Conservation (phyloP, 2,329 filamentous ascomycete genomes). For the Aspergillus udagawae region DNA sequence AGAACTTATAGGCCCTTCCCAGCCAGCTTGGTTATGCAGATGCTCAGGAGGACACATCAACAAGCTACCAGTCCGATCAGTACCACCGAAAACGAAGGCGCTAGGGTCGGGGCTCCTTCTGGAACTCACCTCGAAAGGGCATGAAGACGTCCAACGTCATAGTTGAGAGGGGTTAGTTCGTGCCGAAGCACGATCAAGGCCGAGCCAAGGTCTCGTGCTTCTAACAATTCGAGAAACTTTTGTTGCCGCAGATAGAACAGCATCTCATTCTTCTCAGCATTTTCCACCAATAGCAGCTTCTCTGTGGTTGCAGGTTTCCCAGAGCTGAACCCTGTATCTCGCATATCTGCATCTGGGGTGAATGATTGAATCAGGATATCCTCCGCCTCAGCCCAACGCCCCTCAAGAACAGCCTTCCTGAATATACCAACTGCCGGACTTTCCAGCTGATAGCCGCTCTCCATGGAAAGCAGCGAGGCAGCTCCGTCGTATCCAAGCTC, state of each 20-base stretch:
- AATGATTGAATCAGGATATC: conserved; percentile 61
- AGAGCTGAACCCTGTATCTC: conserved; percentile 33
- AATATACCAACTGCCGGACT: conserved; percentile 83
- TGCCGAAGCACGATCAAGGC: conserved; percentile 80
- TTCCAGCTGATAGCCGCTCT: conserved; percentile 86
- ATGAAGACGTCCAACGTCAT: conserved; percentile 72
- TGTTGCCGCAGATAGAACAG: conserved; percentile 85
- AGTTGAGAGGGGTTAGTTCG: conserved; percentile 81
- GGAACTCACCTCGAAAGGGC: conserved; percentile 65
- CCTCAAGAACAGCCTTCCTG: conserved; percentile 71
- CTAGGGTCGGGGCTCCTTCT: neutral
- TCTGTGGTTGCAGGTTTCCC: conserved; percentile 30
- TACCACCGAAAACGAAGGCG: neutral
- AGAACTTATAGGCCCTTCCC: conserved; percentile 75
- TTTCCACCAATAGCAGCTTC: conserved; percentile 70
- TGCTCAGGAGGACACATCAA: conserved; percentile 86
- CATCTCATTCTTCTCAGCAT: conserved; percentile 74
- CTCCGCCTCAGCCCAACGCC: conserved; percentile 84
- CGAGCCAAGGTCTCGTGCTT: conserved; percentile 65
- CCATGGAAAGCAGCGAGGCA: conserved; percentile 68
- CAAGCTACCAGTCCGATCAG: conserved; percentile 50
- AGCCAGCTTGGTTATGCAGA: conserved; percentile 69
- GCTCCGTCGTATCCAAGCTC: conserved; percentile 83
- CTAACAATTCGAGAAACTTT: conserved; percentile 88
- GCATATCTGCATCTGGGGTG: conserved; percentile 41